Base-by-base conservation (phyloP, 2,329 filamentous ascomycete species). In the Curvularia sp. region DNA sequence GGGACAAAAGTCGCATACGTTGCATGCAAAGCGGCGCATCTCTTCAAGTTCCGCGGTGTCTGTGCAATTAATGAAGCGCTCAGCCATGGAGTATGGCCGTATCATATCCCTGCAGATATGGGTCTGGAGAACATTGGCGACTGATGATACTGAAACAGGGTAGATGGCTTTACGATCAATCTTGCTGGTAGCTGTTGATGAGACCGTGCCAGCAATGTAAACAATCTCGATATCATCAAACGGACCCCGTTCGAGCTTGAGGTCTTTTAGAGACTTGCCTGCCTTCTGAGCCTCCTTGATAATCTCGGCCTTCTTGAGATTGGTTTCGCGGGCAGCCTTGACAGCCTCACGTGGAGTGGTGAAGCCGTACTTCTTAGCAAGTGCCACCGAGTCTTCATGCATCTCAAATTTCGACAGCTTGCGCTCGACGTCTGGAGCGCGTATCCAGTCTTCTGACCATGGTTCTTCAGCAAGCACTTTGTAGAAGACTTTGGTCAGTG, bases 141-240 rank as follows among this genome's bases (percentile, higher is more conserved):
- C 72, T 1, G 73, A 76, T 13, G 68, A 65, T 7, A 76, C 74
- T 3, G 71, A 73, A 6, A 77, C 69, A 0, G 74, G 75, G 48
- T 77, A 77, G 38, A 72, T 77, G 26, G 60, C 67, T 8, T 70
- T 65, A 12, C 75, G 72, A 39, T 75, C 65, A 35, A 77, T 73
- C 35, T 63, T 67, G 50, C 71, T 74, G 0, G 75, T 77, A 13
- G 75, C 74, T 9, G 71, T 72, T 4, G 75, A 75, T 3, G 72
- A 75, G 10, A 77, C 75, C 2, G 75, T 77, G 22, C 75, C 75
- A 5, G 75, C 69, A 41, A 77, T 75, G 52, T 75, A 77, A 49
- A 77, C 75, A 52, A 77, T 72, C 53, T 77, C 75, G 24, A 77
- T 76, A 15, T 76, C 73, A 44, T 77, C 75, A 44, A 67, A 77